Evolutionary conservation across 208 protist species (phyloP), one percentile per base, ranked within the genome.

Genomic region (Kentomonas sorsogonicus): DNA sequence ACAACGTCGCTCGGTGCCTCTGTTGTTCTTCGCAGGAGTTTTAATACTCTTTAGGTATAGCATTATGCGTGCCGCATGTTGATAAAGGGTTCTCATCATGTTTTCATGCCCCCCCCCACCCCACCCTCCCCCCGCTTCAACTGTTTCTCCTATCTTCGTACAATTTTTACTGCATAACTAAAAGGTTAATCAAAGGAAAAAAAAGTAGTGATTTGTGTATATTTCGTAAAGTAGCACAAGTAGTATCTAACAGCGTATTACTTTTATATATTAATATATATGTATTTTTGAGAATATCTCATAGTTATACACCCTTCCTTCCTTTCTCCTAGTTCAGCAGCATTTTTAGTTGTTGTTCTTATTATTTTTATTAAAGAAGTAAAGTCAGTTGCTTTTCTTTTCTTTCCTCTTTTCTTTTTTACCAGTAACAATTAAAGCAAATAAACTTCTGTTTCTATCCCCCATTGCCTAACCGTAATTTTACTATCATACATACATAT

Each of bases 201-300:
- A 16, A 36, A 20, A 43, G 1, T 11, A 16, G 23, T 52, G 29
- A 29, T 22, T 23, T 13, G 9, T 31, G n/a, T 41, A 39, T 62
- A 34, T 43, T 43, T 53, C 18, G 40, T 41, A 33, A 63, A 46
- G 33, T 46, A 43, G 43, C 16, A 57, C 50, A 34, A 43, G 31
- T 43, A 33, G 43, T 31, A 44, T 38, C 13, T 36, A 22, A 23
- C 25, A 16, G 18, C 48, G 13, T 46, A 23, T 45, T 47, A 45
- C 30, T 13, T 51, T 20, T 13, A 62, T 30, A 50, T 64, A 59
- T 55, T 56, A 44, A 54, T 53, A 57, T 68, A 58, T 62, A 50
- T 64, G 55, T 57, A 53, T 62, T 22, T 55, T 26, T 60, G 23
- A 41, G 20, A 58, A 31, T 56, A 55, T 18, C 30, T 25, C 31